Percentiles rank a stretch among this genome's conserved stretches.
Conservation (phyloP, 129 eudicot species). For the Escallonia herrerae region DNA sequence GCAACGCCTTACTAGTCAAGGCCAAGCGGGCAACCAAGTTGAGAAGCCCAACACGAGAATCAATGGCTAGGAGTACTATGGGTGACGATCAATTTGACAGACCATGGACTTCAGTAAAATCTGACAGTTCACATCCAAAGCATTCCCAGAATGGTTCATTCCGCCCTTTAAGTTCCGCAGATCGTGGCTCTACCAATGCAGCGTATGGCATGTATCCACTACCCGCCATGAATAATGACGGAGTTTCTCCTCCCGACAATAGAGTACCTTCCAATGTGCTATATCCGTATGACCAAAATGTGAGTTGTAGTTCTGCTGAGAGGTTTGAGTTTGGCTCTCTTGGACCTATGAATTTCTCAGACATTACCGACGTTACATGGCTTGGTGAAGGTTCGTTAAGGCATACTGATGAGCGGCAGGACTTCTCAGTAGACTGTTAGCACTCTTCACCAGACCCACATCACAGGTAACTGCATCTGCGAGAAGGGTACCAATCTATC, state of each 20-base stretch:
- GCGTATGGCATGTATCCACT: slow-evolving; percentile 15
- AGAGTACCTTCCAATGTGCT: slow-evolving; percentile 7
- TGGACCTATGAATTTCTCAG: slow-evolving; percentile 16
- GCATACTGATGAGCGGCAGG: not conserved
- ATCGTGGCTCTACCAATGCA: slow-evolving; percentile 4
- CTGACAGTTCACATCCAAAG: not conserved
- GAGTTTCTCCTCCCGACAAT: slow-evolving; percentile 10
- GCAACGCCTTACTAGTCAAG: slow-evolving; percentile 14
- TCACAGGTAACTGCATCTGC: not conserved
- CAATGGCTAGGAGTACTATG: slow-evolving; percentile 7
- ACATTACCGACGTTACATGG: not conserved
- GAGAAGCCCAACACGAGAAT: slow-evolving; percentile 16
- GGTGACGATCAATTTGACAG: slow-evolving; percentile 7
- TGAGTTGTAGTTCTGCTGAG: slow-evolving; percentile 8
- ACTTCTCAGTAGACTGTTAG: slow-evolving; percentile 1
- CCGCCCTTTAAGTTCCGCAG: slow-evolving; percentile 5
- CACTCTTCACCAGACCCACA: slow-evolving; percentile 21
- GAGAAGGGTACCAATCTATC: too few species aligned
- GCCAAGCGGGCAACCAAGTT: slow-evolving; percentile 14
- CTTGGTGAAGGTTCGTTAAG: slow-evolving; percentile 7
- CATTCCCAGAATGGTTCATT: slow-evolving; percentile 8
- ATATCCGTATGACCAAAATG: slow-evolving; percentile 16
- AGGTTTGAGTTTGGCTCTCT: slow-evolving; percentile 23
- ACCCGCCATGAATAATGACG: not conserved
- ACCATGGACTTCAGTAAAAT: not conserved